Conservation (phyloP, 2,329 filamentous ascomycete species). For the Sordariomycetes sp. region DNA sequence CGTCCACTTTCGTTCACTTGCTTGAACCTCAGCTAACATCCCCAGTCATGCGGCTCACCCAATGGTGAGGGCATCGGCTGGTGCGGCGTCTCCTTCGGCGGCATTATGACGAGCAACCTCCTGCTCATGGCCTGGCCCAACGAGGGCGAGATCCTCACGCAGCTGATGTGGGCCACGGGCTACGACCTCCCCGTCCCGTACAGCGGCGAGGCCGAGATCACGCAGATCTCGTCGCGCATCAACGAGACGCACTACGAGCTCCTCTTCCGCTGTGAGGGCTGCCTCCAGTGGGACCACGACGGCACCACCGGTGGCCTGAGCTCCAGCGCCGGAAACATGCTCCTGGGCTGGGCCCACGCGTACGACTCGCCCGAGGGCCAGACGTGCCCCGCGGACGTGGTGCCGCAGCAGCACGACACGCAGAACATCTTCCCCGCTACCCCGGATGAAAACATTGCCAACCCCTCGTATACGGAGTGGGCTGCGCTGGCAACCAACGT, state of each 20-base stretch:
- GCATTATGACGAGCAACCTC: conserved; percentile 42
- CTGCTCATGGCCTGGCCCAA: conserved; percentile 45
- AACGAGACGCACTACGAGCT: conserved; percentile 45
- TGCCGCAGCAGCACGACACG: conserved; percentile 40
- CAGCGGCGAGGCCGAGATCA: conserved; percentile 46
- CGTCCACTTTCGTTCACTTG: conserved; percentile 7
- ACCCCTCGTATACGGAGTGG: conserved; percentile 27
- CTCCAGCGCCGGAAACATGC: conserved; percentile 28
- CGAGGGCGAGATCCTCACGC: conserved; percentile 37
- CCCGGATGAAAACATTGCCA: conserved; percentile 19
- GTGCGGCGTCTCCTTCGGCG: conserved; percentile 42
- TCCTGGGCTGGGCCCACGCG: conserved; percentile 44
- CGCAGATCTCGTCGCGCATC: conserved; percentile 42
- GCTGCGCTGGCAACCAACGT: conserved; percentile 27
- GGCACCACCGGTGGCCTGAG: conserved; percentile 26
- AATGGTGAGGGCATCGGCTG: conserved; percentile 34
- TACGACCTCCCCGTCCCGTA: conserved; percentile 47
- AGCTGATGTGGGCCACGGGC: conserved; percentile 41
- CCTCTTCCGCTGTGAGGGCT: conserved; percentile 52
- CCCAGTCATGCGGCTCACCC: conserved; percentile 29
- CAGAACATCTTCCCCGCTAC: conserved; percentile 32
- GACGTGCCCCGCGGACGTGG: conserved; percentile 26
- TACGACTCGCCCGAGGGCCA: conserved; percentile 26
- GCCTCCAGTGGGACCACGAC: conserved; percentile 36
- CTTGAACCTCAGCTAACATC: background rate